Conservation (phyloP, 345 rosid species). For the Sisymbrium irio region DNA sequence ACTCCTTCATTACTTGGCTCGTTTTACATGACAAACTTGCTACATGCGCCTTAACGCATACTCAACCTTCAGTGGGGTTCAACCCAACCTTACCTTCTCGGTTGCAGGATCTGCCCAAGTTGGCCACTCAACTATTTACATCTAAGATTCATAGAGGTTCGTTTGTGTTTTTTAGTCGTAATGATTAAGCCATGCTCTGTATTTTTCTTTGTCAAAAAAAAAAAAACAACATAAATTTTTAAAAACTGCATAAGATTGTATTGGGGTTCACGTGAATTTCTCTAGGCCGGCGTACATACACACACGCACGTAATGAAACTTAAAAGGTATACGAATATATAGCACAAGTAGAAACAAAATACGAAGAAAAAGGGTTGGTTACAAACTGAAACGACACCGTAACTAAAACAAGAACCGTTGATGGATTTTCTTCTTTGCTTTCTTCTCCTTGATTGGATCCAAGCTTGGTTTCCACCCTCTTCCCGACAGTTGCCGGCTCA, state of each 20-base stretch:
- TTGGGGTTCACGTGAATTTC: background rate
- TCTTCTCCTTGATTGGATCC: slow-evolving; percentile 74
- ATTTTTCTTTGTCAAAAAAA: no score
- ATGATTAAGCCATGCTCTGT: no score
- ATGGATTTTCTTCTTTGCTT: slow-evolving; percentile 41
- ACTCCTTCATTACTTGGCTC: no score
- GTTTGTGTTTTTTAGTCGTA: no score
- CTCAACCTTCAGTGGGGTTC: no score
- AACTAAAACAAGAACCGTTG: slow-evolving; percentile 48
- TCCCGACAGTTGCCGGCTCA: slow-evolving; percentile 62
- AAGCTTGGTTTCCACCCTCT: slow-evolving; percentile 86
- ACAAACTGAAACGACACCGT: background rate
- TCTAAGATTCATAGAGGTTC: no score
- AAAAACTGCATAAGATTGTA: background rate
- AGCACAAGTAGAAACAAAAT: background rate
- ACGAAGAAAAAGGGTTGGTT: background rate
- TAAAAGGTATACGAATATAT: background rate
- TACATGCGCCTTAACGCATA: no score
- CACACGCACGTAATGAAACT: slow-evolving; percentile 14
- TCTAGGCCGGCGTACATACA: slow-evolving; percentile 29
- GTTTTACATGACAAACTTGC: no score
- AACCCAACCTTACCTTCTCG: no score
- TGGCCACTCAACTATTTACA: no score
- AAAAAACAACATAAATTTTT: background rate
- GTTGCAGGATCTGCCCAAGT: no score